Conservation (phyloP, 2,329 filamentous ascomycete genomes). For the Clonostachys rhizophaga region DNA sequence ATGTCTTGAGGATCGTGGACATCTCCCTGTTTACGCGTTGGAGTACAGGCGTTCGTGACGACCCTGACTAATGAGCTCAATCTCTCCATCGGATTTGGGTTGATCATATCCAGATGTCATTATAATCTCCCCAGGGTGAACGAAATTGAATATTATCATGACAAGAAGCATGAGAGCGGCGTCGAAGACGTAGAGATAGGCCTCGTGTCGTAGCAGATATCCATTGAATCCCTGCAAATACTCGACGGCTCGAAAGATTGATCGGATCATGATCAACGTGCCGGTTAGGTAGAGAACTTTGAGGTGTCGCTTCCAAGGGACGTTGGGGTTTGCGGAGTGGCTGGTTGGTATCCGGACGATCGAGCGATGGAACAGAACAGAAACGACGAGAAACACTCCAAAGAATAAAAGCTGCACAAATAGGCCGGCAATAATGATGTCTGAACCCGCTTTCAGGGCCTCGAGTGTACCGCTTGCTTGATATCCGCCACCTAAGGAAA, state of each 20-base stretch:
- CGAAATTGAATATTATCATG: background rate
- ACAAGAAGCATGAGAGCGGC: constrained; percentile 24
- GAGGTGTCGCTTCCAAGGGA: constrained; percentile 21
- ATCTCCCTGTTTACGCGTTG: too few species aligned
- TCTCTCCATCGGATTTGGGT: too few species aligned
- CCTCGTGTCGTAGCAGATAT: constrained; percentile 29
- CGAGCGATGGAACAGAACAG: constrained; percentile 33
- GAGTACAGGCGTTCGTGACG: too few species aligned
- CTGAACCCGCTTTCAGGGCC: constrained; percentile 22
- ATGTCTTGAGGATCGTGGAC: too few species aligned
- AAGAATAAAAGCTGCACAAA: constrained; percentile 52
- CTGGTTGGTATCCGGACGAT: constrained; percentile 1
- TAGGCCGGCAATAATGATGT: constrained; percentile 47
- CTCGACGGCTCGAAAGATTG: constrained; percentile 37
- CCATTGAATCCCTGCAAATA: constrained; percentile 31
- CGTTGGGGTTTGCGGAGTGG: constrained; percentile 1
- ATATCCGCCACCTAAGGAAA: constrained; percentile 13
- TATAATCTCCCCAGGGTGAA: too few species aligned
- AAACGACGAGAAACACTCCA: constrained; percentile 41
- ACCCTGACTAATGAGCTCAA: too few species aligned
- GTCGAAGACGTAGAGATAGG: constrained; percentile 33
- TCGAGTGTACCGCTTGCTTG: constrained; percentile 13
- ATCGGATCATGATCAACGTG: constrained; percentile 31
- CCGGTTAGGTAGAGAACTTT: constrained; percentile 29
- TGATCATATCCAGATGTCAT: too few species aligned